phyloP scores from a whole-genome alignment of 768 basidiomycete genomes.

The Mycena vitilis region DNA sequence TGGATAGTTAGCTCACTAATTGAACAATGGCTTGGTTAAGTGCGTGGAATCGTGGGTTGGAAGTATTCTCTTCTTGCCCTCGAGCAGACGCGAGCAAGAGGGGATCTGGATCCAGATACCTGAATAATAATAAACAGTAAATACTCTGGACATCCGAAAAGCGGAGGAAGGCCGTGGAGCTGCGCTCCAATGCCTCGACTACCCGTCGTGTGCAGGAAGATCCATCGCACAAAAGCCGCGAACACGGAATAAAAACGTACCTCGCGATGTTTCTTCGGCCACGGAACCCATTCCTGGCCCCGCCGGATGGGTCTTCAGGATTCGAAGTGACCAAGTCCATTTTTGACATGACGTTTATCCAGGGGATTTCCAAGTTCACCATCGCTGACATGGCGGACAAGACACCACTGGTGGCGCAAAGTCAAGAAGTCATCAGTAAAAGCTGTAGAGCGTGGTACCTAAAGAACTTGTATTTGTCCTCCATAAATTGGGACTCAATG shows the following conservation, averaged over 20 bases:
- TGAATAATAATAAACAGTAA: conserved; percentile 40
- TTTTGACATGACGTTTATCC: conserved; percentile 98
- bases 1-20: conserved; percentile 66
- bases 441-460: conserved; percentile 57
- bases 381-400: conserved; percentile 99
- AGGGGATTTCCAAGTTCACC: conserved; percentile 96
- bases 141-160: background rate
- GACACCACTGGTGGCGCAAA: conserved; percentile 73
- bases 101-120: conserved; percentile 97
- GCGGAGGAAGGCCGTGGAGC: conserved; percentile 7
- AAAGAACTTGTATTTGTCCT: conserved; percentile 98
- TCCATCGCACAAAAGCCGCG: conserved; percentile 1
- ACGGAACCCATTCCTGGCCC: conserved; percentile 78
- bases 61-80: conserved; percentile 63
- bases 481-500: conserved; percentile 99
- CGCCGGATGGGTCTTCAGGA: conserved; percentile 67
- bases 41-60: conserved; percentile 89
- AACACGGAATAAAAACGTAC: conserved; percentile 51
- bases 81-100: conserved; percentile 78
- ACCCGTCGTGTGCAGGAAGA: conserved; percentile 14
- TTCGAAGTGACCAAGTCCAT: conserved; percentile 93
- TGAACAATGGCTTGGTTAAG: conserved; percentile 96
- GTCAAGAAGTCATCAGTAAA: conserved; percentile 10
- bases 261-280: conserved; percentile 85
- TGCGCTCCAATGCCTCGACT: conserved; percentile 23